Base-by-base conservation (phyloP, 441 rosid genomes). In the Euphorbia celastroides region DNA sequence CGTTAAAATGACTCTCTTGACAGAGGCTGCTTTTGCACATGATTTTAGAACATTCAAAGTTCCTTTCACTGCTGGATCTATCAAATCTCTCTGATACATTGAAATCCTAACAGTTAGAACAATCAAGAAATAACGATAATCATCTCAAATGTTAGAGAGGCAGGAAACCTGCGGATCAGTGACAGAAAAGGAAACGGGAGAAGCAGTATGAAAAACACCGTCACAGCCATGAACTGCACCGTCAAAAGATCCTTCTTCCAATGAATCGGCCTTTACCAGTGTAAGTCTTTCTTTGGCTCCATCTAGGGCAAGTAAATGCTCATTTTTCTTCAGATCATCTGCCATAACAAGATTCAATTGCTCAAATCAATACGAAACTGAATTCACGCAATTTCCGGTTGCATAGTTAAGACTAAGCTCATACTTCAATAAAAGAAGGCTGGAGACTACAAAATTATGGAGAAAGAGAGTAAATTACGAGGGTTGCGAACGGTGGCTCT, bases 31-130 rank as follows among this genome's bases (percentile, higher is more conserved):
- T 66, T 79, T 82, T 23, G 81, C 78, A 72, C 88, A 84, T 54
- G 90, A 76, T 16, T 38, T 63, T 66, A n/a, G n/a, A n/a, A n/a
- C 70, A 3, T 84, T 84, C 0, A 80, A 62, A 14, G 87, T 88
- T 64, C 94, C 88, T 72, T 80, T 82, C 0, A 84, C 26, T 8
- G 88, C 92, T 27, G 93, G 90, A 41, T 87, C 86, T 16, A 86
- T 68, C 16, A 86, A 0, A 55, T 84, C 82, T 1, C 52, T 71
- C 93, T 85, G 79, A n/a, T 13, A 54, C 0, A n/a, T n/a, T 85
- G 79, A n/a, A n/a, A n/a, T n/a, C n/a, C n/a, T n/a, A n/a, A n/a
- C n/a, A n/a, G n/a, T n/a, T n/a, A n/a, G n/a, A n/a, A n/a, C n/a
- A n/a, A n/a, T n/a, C n/a, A n/a, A n/a, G n/a, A n/a, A n/a, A n/a